Evolutionary conservation across 148 eudicot genomes (phyloP).

Genomic region (Oxyria digyna): DNA sequence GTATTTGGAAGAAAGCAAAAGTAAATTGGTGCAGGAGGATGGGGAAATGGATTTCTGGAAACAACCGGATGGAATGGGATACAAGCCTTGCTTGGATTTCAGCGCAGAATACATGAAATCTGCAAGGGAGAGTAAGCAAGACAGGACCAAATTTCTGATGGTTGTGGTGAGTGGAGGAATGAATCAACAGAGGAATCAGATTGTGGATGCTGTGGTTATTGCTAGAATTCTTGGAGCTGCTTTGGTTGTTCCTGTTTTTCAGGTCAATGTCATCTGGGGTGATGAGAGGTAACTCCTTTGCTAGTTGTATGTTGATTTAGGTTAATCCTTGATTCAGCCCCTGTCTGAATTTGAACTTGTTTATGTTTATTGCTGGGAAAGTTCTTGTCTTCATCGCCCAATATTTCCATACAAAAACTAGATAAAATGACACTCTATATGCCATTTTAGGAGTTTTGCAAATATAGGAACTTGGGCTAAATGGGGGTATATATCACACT

Average conservation of each 20-base stretch:
- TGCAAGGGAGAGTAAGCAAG: slow-evolving; percentile 22
- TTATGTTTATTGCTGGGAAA: not conserved
- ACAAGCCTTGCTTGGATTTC: slow-evolving; percentile 56
- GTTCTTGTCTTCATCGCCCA: not conserved
- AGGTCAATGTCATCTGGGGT: slow-evolving; percentile 87
- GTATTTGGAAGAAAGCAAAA: not conserved
- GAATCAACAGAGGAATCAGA: slow-evolving; percentile 98
- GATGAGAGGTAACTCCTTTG: slow-evolving; percentile 62
- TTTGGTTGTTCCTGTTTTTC: slow-evolving; percentile 82
- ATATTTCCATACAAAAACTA: not conserved
- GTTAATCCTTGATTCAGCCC: not conserved
- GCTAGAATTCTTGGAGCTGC: slow-evolving; percentile 91
- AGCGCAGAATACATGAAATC: slow-evolving; percentile 30
- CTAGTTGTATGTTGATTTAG: not conserved
- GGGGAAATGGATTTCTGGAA: slow-evolving; percentile 51
- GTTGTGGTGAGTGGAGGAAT: slow-evolving; percentile 90
- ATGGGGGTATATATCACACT: no score
- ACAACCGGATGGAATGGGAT: slow-evolving; percentile 75
- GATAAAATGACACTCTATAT: not conserved
- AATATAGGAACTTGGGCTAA: not conserved
- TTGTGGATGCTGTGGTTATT: slow-evolving; percentile 94
- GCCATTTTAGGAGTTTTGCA: not conserved
- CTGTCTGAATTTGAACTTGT: not conserved
- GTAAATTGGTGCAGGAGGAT: slow-evolving; percentile 7
- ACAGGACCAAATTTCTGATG: slow-evolving; percentile 55